Percentiles rank a stretch among this genome's conserved stretches.
phyloP scores from a whole-genome alignment of 192 early-diverging fungal species.

The Helicostylum pulchrum region DNA sequence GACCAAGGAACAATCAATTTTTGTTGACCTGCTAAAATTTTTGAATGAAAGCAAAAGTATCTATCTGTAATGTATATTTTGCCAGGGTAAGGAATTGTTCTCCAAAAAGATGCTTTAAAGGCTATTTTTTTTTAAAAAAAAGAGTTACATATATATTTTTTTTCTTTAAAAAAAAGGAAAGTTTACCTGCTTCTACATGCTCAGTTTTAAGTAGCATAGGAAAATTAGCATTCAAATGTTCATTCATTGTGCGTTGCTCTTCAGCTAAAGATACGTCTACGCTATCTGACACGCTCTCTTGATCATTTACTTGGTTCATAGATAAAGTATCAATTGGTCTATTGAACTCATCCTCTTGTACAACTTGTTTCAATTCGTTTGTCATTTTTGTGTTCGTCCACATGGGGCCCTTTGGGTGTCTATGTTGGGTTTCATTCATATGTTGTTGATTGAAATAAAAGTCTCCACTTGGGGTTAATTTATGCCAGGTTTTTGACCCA shows the following conservation, averaged over 20 bases:
- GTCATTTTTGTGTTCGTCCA: background rate
- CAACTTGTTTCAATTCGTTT: background rate
- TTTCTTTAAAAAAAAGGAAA: background rate
- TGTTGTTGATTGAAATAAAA: background rate
- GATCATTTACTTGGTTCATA: no score
- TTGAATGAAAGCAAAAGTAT: conserved; percentile 61
- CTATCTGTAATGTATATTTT: conserved; percentile 59
- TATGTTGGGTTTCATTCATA: background rate
- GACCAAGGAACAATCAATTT: conserved; percentile 55
- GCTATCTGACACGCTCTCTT: background rate
- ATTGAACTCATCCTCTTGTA: background rate
- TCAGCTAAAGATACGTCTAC: background rate
- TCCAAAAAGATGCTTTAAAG: conserved; percentile 38
- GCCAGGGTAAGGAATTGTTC: conserved; percentile 52
- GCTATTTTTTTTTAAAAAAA: conserved; percentile 27
- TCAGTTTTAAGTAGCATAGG: conserved; percentile 47
- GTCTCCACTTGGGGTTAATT: background rate
- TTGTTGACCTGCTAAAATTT: conserved; percentile 42
- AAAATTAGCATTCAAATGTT: conserved; percentile 48
- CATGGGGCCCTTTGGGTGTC: background rate
- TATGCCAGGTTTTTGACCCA: background rate
- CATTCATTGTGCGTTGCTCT: conserved; percentile 19
- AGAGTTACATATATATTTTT: background rate
- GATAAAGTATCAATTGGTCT: no score
- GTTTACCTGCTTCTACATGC: conserved; percentile 43